Evolutionary conservation across 2,329 filamentous ascomycete genomes (phyloP).

Genomic region (Fusarium sp.): DNA sequence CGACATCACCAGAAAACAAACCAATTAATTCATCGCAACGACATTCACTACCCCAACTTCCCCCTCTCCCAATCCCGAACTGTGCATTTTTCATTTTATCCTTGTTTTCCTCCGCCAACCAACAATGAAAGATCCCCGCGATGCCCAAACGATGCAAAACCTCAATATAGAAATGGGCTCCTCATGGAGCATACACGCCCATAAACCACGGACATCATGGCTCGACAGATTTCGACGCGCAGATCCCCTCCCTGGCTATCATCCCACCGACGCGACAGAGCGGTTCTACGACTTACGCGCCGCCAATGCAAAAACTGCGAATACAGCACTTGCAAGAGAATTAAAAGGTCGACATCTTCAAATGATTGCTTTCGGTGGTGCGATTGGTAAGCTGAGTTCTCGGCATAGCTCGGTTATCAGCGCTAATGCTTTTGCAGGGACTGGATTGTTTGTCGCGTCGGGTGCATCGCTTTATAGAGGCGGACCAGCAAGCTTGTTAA

Average conservation of each 20-base stretch:
- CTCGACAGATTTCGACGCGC: constrained; percentile 42
- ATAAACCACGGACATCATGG: constrained; percentile 16
- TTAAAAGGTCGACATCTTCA: constrained; percentile 89
- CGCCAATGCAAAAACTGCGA: constrained; percentile 79
- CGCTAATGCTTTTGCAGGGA: constrained; percentile 61
- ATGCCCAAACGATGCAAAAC: constrained; percentile 37
- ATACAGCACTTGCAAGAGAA: constrained; percentile 79
- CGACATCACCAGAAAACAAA: neutral
- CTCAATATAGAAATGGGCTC: constrained; percentile 23
- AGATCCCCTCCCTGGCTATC: constrained; percentile 35
- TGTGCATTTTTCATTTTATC: neutral
- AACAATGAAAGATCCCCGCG: constrained; percentile 37
- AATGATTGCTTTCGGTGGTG: constrained; percentile 97
- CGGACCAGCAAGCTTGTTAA: constrained; percentile 81
- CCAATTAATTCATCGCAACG: neutral
- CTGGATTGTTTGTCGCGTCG: constrained; percentile 88
- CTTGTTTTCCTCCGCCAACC: neutral
- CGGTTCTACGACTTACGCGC: constrained; percentile 67
- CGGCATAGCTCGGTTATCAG: neutral
- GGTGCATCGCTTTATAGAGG: constrained; percentile 78
- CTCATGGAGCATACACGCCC: constrained; percentile 24
- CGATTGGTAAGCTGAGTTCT: constrained; percentile 71
- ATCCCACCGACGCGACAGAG: constrained; percentile 38
- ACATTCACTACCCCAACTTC: neutral
- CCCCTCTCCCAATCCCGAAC: neutral